phyloP scores from a whole-genome alignment of 371 early-diverging fungal species.

The Nosema muscidifuracis region DNA sequence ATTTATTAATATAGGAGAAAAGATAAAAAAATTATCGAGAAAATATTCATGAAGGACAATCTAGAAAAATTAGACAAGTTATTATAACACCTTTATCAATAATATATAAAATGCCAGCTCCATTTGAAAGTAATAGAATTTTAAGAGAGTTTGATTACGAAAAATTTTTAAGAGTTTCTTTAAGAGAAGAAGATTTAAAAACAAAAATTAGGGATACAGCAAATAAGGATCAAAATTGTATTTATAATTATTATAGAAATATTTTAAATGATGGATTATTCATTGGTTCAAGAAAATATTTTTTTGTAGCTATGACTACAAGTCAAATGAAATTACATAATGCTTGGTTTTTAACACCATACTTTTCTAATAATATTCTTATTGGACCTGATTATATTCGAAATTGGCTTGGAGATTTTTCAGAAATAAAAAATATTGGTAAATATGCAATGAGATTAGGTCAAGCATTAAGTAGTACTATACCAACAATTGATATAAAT shows the following conservation, averaged over 20 bases:
- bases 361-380: slow-evolving; percentile 18
- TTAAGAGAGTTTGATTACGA: slow-evolving; percentile 64
- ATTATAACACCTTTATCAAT: slow-evolving; percentile 31
- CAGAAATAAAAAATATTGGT: slow-evolving; percentile 67
- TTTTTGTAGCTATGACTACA: slow-evolving; percentile 68
- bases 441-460: slow-evolving; percentile 63
- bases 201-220: not conserved
- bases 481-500: slow-evolving; percentile 66
- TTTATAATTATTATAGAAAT: slow-evolving; percentile 60
- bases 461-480: slow-evolving; percentile 41
- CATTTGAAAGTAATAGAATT: slow-evolving; percentile 62
- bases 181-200: slow-evolving; percentile 66
- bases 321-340: slow-evolving; percentile 68
- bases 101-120: slow-evolving; percentile 18
- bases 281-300: slow-evolving; percentile 66
- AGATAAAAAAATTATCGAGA: not conserved
- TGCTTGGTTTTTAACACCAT: slow-evolving; percentile 68
- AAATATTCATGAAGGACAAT: not conserved
- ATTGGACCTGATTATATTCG: slow-evolving; percentile 66
- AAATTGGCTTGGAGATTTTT: slow-evolving; percentile 70
- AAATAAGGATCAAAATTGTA: not conserved
- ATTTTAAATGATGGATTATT: slow-evolving; percentile 65
- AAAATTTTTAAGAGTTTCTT: slow-evolving; percentile 68
- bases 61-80: not conserved
- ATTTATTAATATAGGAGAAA: not conserved